phyloP scores from a whole-genome alignment of 1,284 basidiomycete genomes.

The Ustilago curta region DNA sequence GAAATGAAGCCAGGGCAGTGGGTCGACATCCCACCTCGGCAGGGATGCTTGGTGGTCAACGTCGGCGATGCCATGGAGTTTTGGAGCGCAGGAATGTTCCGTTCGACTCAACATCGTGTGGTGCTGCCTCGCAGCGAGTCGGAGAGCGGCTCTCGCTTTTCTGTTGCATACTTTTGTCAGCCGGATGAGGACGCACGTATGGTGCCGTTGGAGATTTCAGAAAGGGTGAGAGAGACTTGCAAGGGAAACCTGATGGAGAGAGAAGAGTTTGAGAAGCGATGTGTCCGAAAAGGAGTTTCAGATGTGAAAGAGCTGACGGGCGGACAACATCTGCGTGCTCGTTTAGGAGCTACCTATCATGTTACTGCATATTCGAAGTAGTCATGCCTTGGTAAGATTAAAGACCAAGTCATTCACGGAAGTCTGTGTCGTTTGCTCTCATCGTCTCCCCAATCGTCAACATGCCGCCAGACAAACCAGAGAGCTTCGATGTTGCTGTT shows the following conservation, averaged over 20 bases:
- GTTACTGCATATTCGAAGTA: background rate
- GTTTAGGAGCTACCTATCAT: constrained; percentile 32
- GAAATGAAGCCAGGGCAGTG: constrained; percentile 69
- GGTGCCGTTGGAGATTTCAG: constrained; percentile 31
- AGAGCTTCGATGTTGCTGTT: no score
- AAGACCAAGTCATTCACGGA: no score
- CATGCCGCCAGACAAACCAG: no score
- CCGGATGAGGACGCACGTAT: constrained; percentile 53
- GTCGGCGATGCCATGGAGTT: constrained; percentile 79
- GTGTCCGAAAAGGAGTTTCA: constrained; percentile 43
- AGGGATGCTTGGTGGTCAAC: constrained; percentile 84
- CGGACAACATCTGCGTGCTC: constrained; percentile 47
- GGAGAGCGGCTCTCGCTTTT: constrained; percentile 51
- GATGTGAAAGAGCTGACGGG: constrained; percentile 40
- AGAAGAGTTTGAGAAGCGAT: constrained; percentile 26
- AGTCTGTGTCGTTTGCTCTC: no score
- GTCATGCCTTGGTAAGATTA: background rate
- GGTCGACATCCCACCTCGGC: constrained; percentile 80
- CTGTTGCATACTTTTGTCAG: constrained; percentile 62
- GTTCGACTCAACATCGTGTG: constrained; percentile 60
- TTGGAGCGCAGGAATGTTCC: constrained; percentile 55
- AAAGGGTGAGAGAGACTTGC: constrained; percentile 13
- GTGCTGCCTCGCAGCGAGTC: constrained; percentile 45
- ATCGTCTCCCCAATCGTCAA: no score
- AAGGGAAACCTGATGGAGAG: constrained; percentile 25